Base-by-base conservation (phyloP, 495 filamentous ascomycete genomes). In the Tuber indicum region DNA sequence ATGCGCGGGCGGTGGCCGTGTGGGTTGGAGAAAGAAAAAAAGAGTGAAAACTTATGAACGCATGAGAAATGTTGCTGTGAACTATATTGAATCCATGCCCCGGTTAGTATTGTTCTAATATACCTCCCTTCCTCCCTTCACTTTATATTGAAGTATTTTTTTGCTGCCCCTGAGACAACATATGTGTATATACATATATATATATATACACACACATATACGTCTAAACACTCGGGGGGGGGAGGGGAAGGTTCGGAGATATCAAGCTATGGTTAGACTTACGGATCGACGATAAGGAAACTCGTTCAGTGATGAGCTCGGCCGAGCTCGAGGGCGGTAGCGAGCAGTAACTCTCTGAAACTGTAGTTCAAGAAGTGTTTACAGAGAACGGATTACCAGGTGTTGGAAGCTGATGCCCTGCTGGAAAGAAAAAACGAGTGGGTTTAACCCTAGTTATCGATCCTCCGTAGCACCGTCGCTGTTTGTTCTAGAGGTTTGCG, bases 11-110 rank as follows among this genome's bases (percentile, higher is more conserved):
- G 75, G 77, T 80, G 73, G 74, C 78, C 78, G 78, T 80, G 78
- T 80, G 78, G 46, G 73, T 74, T 76, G 72, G 75, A 74, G 79
- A 80, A 80, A 72, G 78, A 80, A 80, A 80, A 80, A 76, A 78
- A 80, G 78, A 43, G 78, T 72, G 79, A 76, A 76, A 80, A 74
- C 78, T 80, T 80, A 80, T 80, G 78, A 80, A 80, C 78, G 78
- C 78, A 80, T 80, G 78, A 80, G 78, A 80, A 74, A 80, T 80
- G 71, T 80, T 80, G 77, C 78, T 80, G 72, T 80, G 78, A 80
- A 80, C 78, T 80, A 46, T 69, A 79, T 17, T 19, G 58, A 36
- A 66, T n/a, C 58, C 58, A 66, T 66, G 17, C 26, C 42, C 26
- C 58, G 4, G 58, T 66, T 8, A 66, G 58, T 66, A 66, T 19